These are phyloP conservation scores for Aspergillus egyptiacus DNA, from an alignment of 495 filamentous ascomycete species.

Conservation along the genomic window DNA sequence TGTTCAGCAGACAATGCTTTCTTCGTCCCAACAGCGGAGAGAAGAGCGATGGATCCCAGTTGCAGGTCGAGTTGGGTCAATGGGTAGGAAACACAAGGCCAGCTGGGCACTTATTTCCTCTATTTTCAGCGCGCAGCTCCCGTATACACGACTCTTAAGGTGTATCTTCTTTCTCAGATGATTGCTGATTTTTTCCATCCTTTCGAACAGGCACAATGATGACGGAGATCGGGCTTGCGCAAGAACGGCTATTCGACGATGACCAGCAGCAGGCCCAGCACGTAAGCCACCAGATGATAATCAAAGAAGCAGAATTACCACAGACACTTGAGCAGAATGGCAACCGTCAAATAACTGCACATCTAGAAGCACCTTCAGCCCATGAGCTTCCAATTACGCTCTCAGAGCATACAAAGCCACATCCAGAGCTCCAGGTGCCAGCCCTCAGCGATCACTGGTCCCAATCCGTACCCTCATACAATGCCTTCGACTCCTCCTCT, in stretches of 20 bases:
- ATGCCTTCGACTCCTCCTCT: slow-evolving; percentile 22
- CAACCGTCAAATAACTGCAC: not conserved
- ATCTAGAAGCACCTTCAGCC: not conserved
- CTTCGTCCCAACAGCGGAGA: slow-evolving; percentile 33
- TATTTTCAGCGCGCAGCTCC: not conserved
- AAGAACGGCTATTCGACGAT: slow-evolving; percentile 33
- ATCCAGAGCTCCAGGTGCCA: not conserved
- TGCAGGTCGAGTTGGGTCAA: slow-evolving; percentile 27
- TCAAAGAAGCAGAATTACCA: not conserved
- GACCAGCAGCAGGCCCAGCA: slow-evolving; percentile 23
- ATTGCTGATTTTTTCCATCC: not conserved
- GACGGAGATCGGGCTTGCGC: slow-evolving; percentile 36
- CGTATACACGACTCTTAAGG: not conserved
- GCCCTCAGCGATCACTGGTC: slow-evolving; percentile 6
- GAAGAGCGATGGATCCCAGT: slow-evolving; percentile 39
- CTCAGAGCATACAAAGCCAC: not conserved
- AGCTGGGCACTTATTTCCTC: not conserved
- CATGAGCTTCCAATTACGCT: not conserved
- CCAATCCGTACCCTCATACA: slow-evolving; percentile 19
- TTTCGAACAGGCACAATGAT: slow-evolving; percentile 30
- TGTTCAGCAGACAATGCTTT: slow-evolving; percentile 9
- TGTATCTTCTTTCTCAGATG: not conserved
- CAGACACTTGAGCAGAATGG: not conserved
- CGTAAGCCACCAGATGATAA: slow-evolving; percentile 2
- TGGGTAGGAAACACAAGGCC: slow-evolving; percentile 24